Base-by-base conservation (phyloP, 768 basidiomycete species). In the Jaapia argillacea region DNA sequence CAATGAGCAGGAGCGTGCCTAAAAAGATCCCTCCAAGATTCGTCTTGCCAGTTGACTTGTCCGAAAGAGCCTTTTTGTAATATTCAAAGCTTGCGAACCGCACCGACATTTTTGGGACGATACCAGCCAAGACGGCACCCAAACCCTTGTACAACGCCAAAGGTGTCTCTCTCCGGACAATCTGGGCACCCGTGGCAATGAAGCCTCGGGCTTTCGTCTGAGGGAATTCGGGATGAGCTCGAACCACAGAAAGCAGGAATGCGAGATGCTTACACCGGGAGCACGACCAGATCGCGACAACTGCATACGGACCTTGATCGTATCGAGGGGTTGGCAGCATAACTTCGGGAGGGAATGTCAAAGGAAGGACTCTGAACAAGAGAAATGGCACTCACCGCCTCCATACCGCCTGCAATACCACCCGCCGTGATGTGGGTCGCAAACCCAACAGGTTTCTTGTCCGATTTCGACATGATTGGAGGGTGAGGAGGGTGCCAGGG, bases 301-400 rank as follows among this genome's bases (percentile, higher is more conserved):
- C 67, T 99, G 96, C 96, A 99, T 99, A n/a, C 96, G 89, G 53
- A 97, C 94, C 69, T 98, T 98, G 72, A 98, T 98, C 21, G 96
- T 98, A 61, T 99, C 96, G 36, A 98, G 79, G 7, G 92, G 92
- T 58, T 94, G 92, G 62, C 92, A 94, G 56, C 61, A 72, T 47
- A 88, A 59, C 85, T 89, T 42, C 23, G 21, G 24, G 28, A 33
- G 28, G 10, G 10, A 33, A 16, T 33, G 10, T 33, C 28, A 16
- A 16, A 10, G 10, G 28, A 33, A 10, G 16, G 28, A 16, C 10
- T 10, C 28, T 10, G 10, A 33, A 33, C 28, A 33, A 33, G 28
- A 10, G 28, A 33, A 33, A n/a, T n/a, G n/a, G n/a, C 31, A 10
- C 37, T 10, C 46, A 90, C 81, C 44, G 94, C 93, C 67, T 97